Conservation (phyloP, 2,329 filamentous ascomycete genomes). For the Pestalotiopsis sp. region DNA sequence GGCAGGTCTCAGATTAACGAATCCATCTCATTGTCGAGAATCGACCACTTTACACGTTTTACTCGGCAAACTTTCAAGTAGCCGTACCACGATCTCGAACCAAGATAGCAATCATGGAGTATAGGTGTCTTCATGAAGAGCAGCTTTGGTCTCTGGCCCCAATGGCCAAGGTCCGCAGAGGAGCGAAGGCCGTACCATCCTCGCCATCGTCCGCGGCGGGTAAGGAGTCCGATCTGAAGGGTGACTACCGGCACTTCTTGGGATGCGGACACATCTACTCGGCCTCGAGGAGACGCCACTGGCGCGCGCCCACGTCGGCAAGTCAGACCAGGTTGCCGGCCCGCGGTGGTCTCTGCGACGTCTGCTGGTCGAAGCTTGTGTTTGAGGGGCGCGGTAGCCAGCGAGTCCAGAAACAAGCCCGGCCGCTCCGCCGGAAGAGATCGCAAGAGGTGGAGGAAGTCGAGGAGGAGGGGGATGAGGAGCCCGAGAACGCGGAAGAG, state of each 20-base stretch:
- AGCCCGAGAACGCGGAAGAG: neutral
- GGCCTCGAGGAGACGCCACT: neutral
- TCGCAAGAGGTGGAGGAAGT: neutral
- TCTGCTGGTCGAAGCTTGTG: neutral
- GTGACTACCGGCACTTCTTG: neutral
- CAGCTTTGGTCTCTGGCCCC: neutral
- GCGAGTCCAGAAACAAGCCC: neutral
- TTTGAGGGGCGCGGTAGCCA: neutral
- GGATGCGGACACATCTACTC: neutral
- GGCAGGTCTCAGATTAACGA: neutral
- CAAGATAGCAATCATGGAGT: neutral
- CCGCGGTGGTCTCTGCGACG: neutral
- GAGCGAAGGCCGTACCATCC: neutral
- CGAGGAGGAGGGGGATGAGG: neutral
- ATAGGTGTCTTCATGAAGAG: neutral
- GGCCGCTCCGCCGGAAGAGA: neutral
- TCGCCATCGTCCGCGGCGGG: neutral
- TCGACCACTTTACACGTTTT: neutral
- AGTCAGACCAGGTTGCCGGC: neutral
- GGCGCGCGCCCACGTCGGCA: neutral
- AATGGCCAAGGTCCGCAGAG: neutral
- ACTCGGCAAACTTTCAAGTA: neutral
- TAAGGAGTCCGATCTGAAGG: neutral
- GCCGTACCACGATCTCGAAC: neutral
- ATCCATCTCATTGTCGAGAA: neutral